These are phyloP conservation scores for Fusarium sp. DNA, from an alignment of 2,329 filamentous ascomycete species.

Conservation along the genomic window DNA sequence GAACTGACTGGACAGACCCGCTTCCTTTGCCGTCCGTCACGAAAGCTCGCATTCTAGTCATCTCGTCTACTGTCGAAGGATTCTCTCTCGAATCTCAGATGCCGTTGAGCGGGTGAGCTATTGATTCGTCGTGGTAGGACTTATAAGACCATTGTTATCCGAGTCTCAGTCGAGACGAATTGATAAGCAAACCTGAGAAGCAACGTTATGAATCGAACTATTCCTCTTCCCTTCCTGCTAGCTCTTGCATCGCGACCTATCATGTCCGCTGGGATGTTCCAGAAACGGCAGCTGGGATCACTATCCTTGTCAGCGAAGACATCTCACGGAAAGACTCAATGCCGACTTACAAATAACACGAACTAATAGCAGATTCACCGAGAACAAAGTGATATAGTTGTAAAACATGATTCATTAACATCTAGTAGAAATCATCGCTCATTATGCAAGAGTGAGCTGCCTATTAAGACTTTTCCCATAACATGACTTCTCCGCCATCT, in stretches of 20 bases:
- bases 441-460: conserved; percentile 26
- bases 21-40: background rate
- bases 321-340: background rate
- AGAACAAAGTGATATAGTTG: background rate
- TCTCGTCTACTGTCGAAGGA: background rate
- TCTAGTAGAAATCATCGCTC: conserved; percentile 21
- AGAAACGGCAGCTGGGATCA: background rate
- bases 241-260: background rate
- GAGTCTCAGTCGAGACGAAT: background rate
- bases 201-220: background rate
- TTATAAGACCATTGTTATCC: too few species aligned
- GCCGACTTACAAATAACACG: background rate
- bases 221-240: background rate
- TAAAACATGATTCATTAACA: conserved; percentile 13
- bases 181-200: background rate
- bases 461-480: background rate
- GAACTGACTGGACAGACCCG: background rate
- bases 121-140: background rate
- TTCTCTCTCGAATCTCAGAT: background rate
- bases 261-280: background rate
- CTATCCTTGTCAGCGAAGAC: background rate
- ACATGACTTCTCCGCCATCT: background rate
- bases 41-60: conserved; percentile 3
- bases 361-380: background rate
- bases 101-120: background rate